Base-by-base conservation (phyloP, 1,139 yeast genomes). In the Zhuliangozyma parablackwelliae region DNA sequence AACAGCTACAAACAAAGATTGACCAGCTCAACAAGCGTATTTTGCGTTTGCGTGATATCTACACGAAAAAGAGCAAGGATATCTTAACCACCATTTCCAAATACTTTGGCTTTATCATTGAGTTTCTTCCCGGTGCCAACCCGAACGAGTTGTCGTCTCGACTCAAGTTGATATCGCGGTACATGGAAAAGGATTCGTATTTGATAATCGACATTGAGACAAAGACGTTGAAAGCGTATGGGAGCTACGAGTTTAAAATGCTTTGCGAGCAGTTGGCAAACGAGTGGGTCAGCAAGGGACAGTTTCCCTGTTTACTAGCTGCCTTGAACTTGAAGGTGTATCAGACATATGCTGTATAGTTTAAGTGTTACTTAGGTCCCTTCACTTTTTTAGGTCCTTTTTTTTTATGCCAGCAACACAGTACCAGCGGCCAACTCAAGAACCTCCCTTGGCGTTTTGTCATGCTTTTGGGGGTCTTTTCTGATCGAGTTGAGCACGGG, bases 231-330 rank as follows among this genome's bases (percentile, higher is more conserved):
- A 68, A 65, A 41, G 75, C 73, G 6, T 61, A 60, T 42, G 75
- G 75, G 3, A 55, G 59, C 36, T 58, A 61, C 34, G 77, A 68
- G 32, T 71, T 77, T 49, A 66, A 74, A 42, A 48, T 55, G 11
- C 57, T 73, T 39, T 80, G 82, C 59, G 78, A 77, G 40, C 74
- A 76, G 29, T 62, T 86, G 38, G 71, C 84, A 21, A 61, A 71
- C 12, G 73, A 75, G 42, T 87, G 95, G 89, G 77, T 85, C 3
- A 70, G 70, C 34, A 74, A 79, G 43, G 75, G 75, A 30, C 89
- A 86, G 48, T 77, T 87, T 21, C 87, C 95, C 0, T 84, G 95
- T 48, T 83, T 88, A 50, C 63, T 89, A 39, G 82, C 94, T 39
- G 89, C 94, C 0, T 63, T 88, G 44, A 85, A 80, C 36, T 63